Evolutionary conservation across 306 rosid genomes (phyloP), one percentile per base, ranked within the genome.

Genomic region (Vigna angularis): DNA sequence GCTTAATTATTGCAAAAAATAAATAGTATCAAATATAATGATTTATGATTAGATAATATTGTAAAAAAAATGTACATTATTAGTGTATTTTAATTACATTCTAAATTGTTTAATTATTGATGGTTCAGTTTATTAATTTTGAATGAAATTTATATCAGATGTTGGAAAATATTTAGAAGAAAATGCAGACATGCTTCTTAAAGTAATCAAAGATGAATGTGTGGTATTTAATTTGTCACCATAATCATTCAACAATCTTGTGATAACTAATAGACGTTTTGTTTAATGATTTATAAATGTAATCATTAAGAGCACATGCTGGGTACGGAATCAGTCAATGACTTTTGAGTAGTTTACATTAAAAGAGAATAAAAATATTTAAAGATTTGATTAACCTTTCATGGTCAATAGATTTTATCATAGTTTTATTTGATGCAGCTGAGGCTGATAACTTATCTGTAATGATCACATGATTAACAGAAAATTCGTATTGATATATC

Each of bases 251-350:
- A 53, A 53, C 67, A 77, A 42, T 38, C 57, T 24, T 22, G 81
- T 66, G 74, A 66, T 77, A 77, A 66, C 66, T 66, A 77, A 77
- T 52, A 20, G 57, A 53, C 81, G 55, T 66, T 20, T 66, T 38
- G 40, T 53, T 66, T 38, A 15, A 66, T 66, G 74, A 77, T 55
- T 40, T n/a, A 47, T 42, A 66, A 34, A 42, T 42, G 74, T 77
- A 49, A 77, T 67, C 67, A 67, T 77, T 66, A 44, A 53, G 66
- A 66, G 66, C 74, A 77, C 74, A 55, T 76, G 81, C 74, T 26
- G 9, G 73, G 74, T 77, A 66, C 58, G 48, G 49, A 67, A 53
- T 66, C 53, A 24, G 47, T 28, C 22, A 36, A 55, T 53, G 20
- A 50, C 10, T 75, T 26, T 64, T 20, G 30, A 26, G 3, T 20